phyloP scores from a whole-genome alignment of 257 asterid genomes.

The Avicennia marina region DNA sequence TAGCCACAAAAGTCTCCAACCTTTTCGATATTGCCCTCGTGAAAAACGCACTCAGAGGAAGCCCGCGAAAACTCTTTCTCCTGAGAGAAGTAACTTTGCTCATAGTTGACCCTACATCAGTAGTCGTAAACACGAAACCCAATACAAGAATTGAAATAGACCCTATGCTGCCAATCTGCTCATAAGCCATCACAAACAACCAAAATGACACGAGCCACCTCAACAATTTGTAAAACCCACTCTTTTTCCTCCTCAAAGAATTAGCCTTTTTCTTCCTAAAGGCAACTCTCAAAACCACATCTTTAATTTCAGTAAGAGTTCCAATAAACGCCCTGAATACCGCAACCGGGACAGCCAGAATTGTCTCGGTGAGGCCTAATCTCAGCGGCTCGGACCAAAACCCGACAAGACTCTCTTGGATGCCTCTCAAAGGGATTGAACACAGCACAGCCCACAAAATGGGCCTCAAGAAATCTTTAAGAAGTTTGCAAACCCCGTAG shows the following conservation, averaged over 20 bases:
- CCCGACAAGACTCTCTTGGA: constrained; percentile 73
- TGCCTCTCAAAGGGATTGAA: constrained; percentile 84
- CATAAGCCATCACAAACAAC: constrained; percentile 79
- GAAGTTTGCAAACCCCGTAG: constrained; percentile 69
- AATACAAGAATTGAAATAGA: constrained; percentile 54
- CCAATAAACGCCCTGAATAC: constrained; percentile 65
- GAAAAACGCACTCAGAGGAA: constrained; percentile 59
- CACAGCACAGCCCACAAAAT: constrained; percentile 92
- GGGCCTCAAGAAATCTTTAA: constrained; percentile 75
- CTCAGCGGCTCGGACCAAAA: constrained; percentile 88
- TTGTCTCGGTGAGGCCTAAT: constrained; percentile 83
- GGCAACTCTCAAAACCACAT: constrained; percentile 31
- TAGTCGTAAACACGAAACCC: constrained; percentile 64
- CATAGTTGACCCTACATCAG: constrained; percentile 70
- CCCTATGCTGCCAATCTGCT: constrained; percentile 59
- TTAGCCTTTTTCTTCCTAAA: constrained; percentile 39
- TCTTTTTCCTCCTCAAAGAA: constrained; percentile 37
- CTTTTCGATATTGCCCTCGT: constrained; percentile 62
- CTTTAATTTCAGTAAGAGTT: constrained; percentile 73
- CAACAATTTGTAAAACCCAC: constrained; percentile 60
- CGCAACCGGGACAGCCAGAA: constrained; percentile 75
- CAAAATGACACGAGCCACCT: constrained; percentile 87
- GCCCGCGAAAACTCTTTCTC: constrained; percentile 67
- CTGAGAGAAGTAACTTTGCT: constrained; percentile 53
- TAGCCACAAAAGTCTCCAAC: constrained; percentile 72